Evolutionary conservation across 2,329 filamentous ascomycete genomes (phyloP), one percentile per base, ranked within the genome.

Genomic region (Hypoxylon sp.): DNA sequence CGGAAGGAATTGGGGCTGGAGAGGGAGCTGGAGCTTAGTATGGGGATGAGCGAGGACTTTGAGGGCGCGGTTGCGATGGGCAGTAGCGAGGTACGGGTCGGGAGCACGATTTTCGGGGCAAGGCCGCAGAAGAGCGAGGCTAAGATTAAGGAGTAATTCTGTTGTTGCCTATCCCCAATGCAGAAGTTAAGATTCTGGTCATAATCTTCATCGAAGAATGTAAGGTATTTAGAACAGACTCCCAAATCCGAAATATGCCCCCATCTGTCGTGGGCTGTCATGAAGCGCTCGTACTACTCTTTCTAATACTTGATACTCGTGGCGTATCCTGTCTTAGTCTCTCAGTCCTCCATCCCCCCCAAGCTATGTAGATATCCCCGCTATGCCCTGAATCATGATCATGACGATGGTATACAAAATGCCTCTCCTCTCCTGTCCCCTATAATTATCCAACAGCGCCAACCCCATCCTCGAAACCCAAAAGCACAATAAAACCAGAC

Each of bases 1-100:
- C 87, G 85, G 2, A 77, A 81, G 76, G 91, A 90, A 72, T 76
- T 94, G 56, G 88, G 84, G 0, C 73, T 89, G 44, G 78, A 83
- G 14, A 26, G 83, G n/a, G 85, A 86, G 67, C 78, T 98, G 74
- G 94, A 98, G 83, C 80, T 98, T 81, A 98, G 94, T 81, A 99
- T 99, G 95, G 95, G 95, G 5, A 99, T 99, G 96, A 98, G 94
- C 78, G 90, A 93, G 76, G 96, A 99, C 80, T 99, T 95, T 79
- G 94, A 97, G 83, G 92, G 91, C 6, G 96, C 96, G 0, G 91
- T 98, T 76, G 82, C 81, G 11, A 83, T 94, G 83, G 96, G 96
- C 0, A 98, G 94, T 81, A 86, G 89, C 73, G 94, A 98, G 84
- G 94, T 99, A 5, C 87, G 96, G 64, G 89, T 99, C 8, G 96